Base-by-base conservation (phyloP, 139 green algal species). In the Auxenochlorella protothecoides region DNA sequence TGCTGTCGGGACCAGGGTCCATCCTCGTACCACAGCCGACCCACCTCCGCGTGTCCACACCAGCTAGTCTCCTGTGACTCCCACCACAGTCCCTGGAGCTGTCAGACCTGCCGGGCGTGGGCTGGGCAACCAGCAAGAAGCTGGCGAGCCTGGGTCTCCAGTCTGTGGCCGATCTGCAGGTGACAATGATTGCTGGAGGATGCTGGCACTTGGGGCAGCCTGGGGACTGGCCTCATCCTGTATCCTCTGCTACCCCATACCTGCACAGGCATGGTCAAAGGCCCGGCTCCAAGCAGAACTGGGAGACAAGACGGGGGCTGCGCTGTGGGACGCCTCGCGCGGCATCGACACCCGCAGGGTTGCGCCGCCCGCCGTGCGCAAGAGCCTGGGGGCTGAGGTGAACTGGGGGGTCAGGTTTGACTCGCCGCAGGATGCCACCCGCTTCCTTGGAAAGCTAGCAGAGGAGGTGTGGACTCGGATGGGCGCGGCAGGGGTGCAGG, bases 391-490 rank as follows among this genome's bases (percentile, higher is more conserved):
- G 2, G 91, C 92, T 5, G 91, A 98, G 72, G 83, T 93, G 63
- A 98, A 97, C 80, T 98, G 88, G 78, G 94, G 91, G 63, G 84
- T 99, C 5, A 85, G 94, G 15, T 94, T 97, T 66, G 56, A 68
- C 53, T 74, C 8, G 15, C 60, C 80, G 2, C 78, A 77, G 12
- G 86, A 97, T 55, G 87, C 80, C 0, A 57, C 79, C 15, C 73
- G 59, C 1, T 93, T 96, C 64, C 69, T 96, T 70, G n/a, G 76
- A 16, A 69, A 85, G 12, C 65, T 89, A 60, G 77, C 79, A 6
- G 66, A 0, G 4, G 77, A 91, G 69, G 79, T 91, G 65, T 53
- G 69, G 5, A 51, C 53, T 2, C 66, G 85, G 9, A 52, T 89
- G 72, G 56, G 52, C 15, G 70, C 67, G 6, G 73, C 76, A 53